A percentile compares a stretch with the other conserved stretches of the same genome.
phyloP scores from a whole-genome alignment of 345 rosid genomes.

The Carallia pectinifolia region DNA sequence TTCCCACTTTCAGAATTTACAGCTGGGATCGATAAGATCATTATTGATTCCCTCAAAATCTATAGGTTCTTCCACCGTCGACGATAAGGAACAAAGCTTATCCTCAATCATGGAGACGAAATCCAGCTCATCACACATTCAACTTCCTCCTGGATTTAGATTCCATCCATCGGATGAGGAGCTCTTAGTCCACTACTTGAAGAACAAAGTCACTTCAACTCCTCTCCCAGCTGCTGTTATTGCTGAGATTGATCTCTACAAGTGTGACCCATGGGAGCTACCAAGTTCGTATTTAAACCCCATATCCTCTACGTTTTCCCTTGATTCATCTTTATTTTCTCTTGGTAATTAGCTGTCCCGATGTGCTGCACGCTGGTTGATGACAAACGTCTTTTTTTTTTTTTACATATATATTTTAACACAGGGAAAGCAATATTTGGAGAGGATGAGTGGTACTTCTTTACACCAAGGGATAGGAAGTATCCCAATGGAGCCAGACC shows the following conservation, averaged over 20 bases:
- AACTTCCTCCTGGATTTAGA: constrained; percentile 50
- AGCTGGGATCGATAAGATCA: constrained; percentile 21
- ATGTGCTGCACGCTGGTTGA: too few species aligned
- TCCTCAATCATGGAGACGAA: constrained; percentile 27
- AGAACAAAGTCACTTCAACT: constrained; percentile 33
- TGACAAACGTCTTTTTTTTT: background rate
- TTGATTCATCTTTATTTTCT: background rate
- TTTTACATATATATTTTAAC: too few species aligned
- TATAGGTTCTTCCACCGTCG: constrained; percentile 13
- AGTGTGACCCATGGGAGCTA: constrained; percentile 52
- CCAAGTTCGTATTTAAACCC: constrained; percentile 34
- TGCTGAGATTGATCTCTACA: constrained; percentile 49
- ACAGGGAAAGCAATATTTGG: constrained; percentile 27
- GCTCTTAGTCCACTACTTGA: constrained; percentile 47
- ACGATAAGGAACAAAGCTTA: constrained; percentile 13
- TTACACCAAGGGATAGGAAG: constrained; percentile 39
- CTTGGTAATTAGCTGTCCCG: too few species aligned
- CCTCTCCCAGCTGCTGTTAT: constrained; percentile 49
- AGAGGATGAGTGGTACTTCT: constrained; percentile 37
- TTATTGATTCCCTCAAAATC: background rate
- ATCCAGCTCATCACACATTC: constrained; percentile 23
- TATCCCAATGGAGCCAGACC: constrained; percentile 40
- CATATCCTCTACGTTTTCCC: background rate
- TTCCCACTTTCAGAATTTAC: background rate
- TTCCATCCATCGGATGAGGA: constrained; percentile 54